Evolutionary conservation across 441 rosid species (phyloP).

Genomic region (Cnidoscolus chayamansa): DNA sequence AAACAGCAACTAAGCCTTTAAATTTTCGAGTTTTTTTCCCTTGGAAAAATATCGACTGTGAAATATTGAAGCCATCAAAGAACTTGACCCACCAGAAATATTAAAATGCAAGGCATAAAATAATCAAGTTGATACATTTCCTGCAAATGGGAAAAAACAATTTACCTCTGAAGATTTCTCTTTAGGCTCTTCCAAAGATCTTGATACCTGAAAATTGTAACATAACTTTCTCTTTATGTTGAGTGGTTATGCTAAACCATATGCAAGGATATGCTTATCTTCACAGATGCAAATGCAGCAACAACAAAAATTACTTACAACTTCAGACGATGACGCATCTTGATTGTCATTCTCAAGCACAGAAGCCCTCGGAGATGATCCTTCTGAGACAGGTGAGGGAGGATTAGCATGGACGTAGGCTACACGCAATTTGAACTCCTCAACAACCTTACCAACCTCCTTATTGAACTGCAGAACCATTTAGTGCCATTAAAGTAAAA

Average conservation of each 20-base stretch:
- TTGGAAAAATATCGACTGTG: not conserved
- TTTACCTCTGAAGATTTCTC: constrained; percentile 62
- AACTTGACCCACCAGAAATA: not conserved
- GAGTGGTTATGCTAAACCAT: not conserved
- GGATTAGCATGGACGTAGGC: constrained; percentile 74
- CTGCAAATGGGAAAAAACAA: constrained; percentile 1
- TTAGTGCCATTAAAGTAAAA: not conserved
- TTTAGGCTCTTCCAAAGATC: constrained; percentile 48
- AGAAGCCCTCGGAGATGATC: constrained; percentile 72
- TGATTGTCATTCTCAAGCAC: constrained; percentile 53
- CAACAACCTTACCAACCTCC: constrained; percentile 65
- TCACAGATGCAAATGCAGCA: constrained; percentile 9
- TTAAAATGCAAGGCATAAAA: not conserved
- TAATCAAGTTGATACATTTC: constrained; percentile 1
- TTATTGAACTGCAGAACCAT: constrained; percentile 52
- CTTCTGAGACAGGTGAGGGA: constrained; percentile 86
- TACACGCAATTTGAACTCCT: constrained; percentile 78
- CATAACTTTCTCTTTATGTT: not conserved
- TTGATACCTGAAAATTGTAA: constrained; percentile 45
- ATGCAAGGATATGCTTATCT: not conserved
- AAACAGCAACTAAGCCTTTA: not conserved
- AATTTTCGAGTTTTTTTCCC: not conserved
- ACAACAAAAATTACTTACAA: constrained; percentile 32
- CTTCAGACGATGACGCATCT: constrained; percentile 34
- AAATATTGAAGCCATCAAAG: not conserved